These are phyloP conservation scores for Hypsizygus ulmarius DNA, from an alignment of 1,284 basidiomycete species.

Conservation along the genomic window DNA sequence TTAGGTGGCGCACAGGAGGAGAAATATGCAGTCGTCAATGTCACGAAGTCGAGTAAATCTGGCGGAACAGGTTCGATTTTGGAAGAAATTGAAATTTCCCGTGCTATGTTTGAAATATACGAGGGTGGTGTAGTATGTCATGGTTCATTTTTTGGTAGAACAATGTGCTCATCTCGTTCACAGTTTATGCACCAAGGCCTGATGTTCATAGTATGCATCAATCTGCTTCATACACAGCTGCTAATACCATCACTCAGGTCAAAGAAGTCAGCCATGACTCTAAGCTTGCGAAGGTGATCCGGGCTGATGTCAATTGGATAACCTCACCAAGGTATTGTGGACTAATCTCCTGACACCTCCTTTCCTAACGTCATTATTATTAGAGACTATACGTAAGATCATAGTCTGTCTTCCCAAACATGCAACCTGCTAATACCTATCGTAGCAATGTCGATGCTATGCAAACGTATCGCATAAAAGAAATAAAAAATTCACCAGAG, in stretches of 20 bases:
- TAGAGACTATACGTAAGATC: constrained; percentile 72
- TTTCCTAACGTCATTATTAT: constrained; percentile 1
- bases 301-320: constrained; percentile 80
- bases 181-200: constrained; percentile 83
- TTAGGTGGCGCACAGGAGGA: constrained; percentile 71
- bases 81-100: constrained; percentile 85
- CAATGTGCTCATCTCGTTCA: background rate
- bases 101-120: constrained; percentile 84
- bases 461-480: constrained; percentile 75
- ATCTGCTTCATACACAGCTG: background rate
- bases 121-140: constrained; percentile 70
- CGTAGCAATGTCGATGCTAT: constrained; percentile 74
- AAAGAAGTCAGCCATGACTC: constrained; percentile 81
- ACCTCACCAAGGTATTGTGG: constrained; percentile 65
- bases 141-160: background rate
- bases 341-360: constrained; percentile 12
- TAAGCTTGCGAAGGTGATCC: constrained; percentile 68
- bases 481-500: constrained; percentile 58
- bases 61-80: constrained; percentile 49
- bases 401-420: background rate
- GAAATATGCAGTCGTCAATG: constrained; percentile 74
- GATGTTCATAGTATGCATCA: constrained; percentile 59
- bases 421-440: background rate
- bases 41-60: constrained; percentile 42
- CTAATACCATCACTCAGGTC: constrained; percentile 44